phyloP scores from a whole-genome alignment of 345 rosid genomes.

The Fremontodendron californicum region DNA sequence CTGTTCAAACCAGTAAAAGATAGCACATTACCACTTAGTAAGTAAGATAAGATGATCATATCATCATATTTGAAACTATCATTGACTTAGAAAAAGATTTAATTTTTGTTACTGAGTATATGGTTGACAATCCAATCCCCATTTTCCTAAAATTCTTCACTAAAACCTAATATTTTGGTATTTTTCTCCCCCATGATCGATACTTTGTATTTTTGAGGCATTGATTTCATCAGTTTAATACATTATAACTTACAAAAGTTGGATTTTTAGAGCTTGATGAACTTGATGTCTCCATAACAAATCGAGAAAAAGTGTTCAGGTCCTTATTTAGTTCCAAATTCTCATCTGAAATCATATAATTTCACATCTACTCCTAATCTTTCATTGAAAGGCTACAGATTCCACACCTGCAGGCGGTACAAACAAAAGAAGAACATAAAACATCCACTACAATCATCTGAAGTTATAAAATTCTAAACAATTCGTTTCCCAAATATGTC shows the following conservation, averaged over 20 bases:
- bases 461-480: not conserved
- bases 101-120: not conserved
- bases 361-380: not conserved
- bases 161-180: no score
- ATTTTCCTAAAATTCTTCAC: no score
- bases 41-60: not conserved
- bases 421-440: not conserved
- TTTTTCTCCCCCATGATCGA: no score
- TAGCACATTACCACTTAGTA: not conserved
- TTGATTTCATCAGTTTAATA: not conserved
- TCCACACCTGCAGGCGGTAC: not conserved
- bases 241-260: no score
- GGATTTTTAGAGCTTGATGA: no score
- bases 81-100: not conserved
- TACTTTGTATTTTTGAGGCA: not conserved
- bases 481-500: not conserved
- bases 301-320: no score
- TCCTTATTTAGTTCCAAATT: not conserved
- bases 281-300: not conserved
- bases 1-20: not conserved
- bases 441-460: not conserved
- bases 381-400: not conserved
- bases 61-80: not conserved
- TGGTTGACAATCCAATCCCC: not conserved
- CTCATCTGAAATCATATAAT: not conserved